Evolutionary conservation across 805 yeast species (phyloP).

Genomic region (Kodamaea jinghongensis): DNA sequence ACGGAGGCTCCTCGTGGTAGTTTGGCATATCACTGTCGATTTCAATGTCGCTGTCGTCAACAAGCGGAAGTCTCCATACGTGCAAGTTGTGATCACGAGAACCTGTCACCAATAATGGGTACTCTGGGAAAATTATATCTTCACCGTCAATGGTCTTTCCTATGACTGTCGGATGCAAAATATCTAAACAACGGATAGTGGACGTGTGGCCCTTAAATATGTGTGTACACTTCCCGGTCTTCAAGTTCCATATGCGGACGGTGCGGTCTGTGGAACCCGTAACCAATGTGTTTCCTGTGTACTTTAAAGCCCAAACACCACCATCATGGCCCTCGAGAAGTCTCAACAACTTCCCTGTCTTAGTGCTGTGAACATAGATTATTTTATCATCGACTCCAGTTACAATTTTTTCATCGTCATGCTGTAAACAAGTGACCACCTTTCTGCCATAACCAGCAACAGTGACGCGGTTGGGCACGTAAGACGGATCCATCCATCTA

Average conservation of each 20-base stretch:
- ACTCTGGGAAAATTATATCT: slow-evolving; percentile 54
- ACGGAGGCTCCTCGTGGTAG: slow-evolving; percentile 14
- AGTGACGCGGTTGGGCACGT: slow-evolving; percentile 64
- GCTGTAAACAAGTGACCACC: slow-evolving; percentile 93
- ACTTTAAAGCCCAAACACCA: slow-evolving; percentile 98
- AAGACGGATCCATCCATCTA: slow-evolving; percentile 80
- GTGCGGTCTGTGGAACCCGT: slow-evolving; percentile 95
- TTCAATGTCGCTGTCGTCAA: slow-evolving; percentile 35
- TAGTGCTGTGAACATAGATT: slow-evolving; percentile 77
- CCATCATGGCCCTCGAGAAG: slow-evolving; percentile 88
- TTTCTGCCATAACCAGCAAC: slow-evolving; percentile 64
- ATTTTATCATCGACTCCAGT: slow-evolving; percentile 89
- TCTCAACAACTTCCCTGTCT: slow-evolving; percentile 60
- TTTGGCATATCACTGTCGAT: slow-evolving; percentile 25
- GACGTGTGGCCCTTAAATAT: slow-evolving; percentile 89
- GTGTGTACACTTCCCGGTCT: slow-evolving; percentile 83
- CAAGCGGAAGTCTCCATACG: slow-evolving; percentile 57
- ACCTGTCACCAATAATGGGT: slow-evolving; percentile 60
- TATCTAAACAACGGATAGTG: slow-evolving; percentile 88
- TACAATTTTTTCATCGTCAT: slow-evolving; percentile 84
- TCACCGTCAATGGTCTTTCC: slow-evolving; percentile 61
- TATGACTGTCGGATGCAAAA: slow-evolving; percentile 62
- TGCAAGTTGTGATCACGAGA: slow-evolving; percentile 45
- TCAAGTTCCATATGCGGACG: slow-evolving; percentile 89
- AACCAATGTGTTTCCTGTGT: slow-evolving; percentile 76